phyloP scores from a whole-genome alignment of 2,329 filamentous ascomycete species.

The Leptographium radiaticola region DNA sequence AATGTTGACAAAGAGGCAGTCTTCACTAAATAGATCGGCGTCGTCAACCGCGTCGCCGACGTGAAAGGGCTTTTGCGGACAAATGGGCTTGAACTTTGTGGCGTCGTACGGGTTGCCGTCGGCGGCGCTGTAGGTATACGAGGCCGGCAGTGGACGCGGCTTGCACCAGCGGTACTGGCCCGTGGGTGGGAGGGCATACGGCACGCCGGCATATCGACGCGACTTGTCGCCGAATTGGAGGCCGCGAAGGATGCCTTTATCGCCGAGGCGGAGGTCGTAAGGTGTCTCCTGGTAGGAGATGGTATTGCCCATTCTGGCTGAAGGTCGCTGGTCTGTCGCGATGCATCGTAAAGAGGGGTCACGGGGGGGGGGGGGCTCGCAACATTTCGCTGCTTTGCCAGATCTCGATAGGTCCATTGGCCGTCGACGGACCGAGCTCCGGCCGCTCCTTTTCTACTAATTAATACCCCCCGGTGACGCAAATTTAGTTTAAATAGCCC shows the following conservation, averaged over 20 bases:
- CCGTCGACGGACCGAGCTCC: too few species aligned
- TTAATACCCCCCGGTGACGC: too few species aligned
- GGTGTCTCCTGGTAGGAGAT: neutral
- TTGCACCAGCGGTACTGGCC: neutral
- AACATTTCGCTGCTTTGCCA: neutral
- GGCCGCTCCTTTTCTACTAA: too few species aligned
- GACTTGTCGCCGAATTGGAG: neutral
- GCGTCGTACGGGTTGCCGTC: neutral
- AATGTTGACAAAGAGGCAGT: constrained; percentile 23
- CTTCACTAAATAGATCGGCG: constrained; percentile 13
- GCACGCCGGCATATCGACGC: neutral
- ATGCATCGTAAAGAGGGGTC: too few species aligned
- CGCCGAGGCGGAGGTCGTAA: neutral
- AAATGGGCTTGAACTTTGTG: neutral
- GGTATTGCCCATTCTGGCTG: neutral
- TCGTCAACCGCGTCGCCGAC: neutral
- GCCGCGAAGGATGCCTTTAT: neutral
- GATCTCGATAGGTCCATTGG: too few species aligned
- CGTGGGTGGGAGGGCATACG: neutral
- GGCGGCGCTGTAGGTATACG: neutral
- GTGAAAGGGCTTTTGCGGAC: neutral
- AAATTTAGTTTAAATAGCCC: too few species aligned
- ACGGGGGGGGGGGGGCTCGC: neutral
- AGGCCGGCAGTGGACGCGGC: neutral
- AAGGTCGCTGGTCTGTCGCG: too few species aligned